Evolutionary conservation across 1,284 basidiomycete species (phyloP).

Genomic region (Mycosarcoma maydis): DNA sequence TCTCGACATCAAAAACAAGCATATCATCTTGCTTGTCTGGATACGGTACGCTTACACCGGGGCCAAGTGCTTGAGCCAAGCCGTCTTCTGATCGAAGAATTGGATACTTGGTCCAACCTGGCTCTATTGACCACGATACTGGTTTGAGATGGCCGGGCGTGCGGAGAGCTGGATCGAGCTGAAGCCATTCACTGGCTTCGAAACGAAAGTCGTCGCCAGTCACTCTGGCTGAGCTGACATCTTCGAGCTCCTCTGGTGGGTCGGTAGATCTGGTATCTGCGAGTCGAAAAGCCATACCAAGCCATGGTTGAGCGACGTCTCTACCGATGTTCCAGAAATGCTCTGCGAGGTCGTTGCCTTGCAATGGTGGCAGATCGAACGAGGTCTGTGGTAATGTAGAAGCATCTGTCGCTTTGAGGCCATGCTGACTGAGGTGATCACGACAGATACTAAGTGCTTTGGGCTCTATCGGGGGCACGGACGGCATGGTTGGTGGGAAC

Average conservation of each 20-base stretch:
- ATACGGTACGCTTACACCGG: constrained; percentile 64
- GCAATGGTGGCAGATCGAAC: constrained; percentile 85
- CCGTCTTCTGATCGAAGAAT: constrained; percentile 68
- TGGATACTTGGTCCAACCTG: constrained; percentile 90
- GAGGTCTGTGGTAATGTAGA: constrained; percentile 80
- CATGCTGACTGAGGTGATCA: constrained; percentile 81
- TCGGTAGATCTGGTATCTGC: constrained; percentile 73
- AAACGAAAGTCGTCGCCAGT: constrained; percentile 32
- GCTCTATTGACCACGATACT: constrained; percentile 77
- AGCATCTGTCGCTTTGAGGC: constrained; percentile 80
- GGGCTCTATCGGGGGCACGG: constrained; percentile 75
- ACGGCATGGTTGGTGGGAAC: constrained; percentile 74
- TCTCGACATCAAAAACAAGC: constrained; percentile 93
- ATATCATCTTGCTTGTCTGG: constrained; percentile 73
- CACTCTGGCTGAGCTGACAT: neutral
- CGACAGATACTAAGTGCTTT: constrained; percentile 79
- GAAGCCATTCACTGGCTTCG: constrained; percentile 54
- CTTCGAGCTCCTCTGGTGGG: constrained; percentile 68
- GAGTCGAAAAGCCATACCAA: constrained; percentile 77
- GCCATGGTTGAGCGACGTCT: constrained; percentile 81
- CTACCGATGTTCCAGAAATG: constrained; percentile 87
- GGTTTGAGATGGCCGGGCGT: constrained; percentile 66
- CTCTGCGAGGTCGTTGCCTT: constrained; percentile 83
- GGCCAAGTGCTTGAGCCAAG: constrained; percentile 36
- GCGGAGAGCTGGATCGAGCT: constrained; percentile 50